These are phyloP conservation scores for Naganishia liquefaciens DNA, from an alignment of 1,284 basidiomycete species.

Conservation along the genomic window DNA sequence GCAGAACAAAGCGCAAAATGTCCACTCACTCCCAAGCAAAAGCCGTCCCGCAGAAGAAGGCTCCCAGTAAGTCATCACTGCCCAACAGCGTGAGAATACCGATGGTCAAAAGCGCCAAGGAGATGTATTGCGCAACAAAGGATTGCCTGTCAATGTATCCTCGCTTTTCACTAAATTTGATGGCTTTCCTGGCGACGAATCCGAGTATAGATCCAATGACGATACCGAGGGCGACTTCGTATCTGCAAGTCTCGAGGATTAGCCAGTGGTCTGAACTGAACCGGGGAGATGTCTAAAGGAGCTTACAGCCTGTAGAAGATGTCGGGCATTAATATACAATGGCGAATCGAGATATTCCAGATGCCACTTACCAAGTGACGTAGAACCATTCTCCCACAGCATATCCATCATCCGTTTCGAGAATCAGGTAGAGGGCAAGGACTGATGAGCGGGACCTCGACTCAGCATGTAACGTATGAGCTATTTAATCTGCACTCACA, in stretches of 20 bases:
- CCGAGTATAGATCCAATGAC: slow-evolving; percentile 79
- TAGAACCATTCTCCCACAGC: slow-evolving; percentile 71
- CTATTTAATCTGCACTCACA: slow-evolving; percentile 48
- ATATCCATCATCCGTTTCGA: slow-evolving; percentile 66
- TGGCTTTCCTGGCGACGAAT: slow-evolving; percentile 80
- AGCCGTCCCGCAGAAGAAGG: slow-evolving; percentile 91
- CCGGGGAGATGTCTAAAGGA: neutral
- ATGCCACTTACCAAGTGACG: slow-evolving; percentile 63
- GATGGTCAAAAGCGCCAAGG: slow-evolving; percentile 75
- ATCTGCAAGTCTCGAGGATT: slow-evolving; percentile 52
- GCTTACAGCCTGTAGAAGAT: slow-evolving; percentile 22
- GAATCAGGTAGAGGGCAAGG: slow-evolving; percentile 83
- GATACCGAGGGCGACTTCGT: slow-evolving; percentile 79
- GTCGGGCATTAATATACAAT: neutral
- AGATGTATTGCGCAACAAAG: slow-evolving; percentile 85
- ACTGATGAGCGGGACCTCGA: slow-evolving; percentile 46
- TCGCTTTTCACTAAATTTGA: slow-evolving; percentile 89
- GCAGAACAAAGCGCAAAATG: neutral
- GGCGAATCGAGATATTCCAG: neutral
- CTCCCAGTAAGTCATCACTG: slow-evolving; percentile 89
- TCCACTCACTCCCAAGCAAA: slow-evolving; percentile 84
- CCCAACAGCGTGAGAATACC: slow-evolving; percentile 82
- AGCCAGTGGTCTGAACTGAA: slow-evolving; percentile 12
- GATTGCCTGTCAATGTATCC: slow-evolving; percentile 95
- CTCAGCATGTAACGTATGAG: neutral